Evolutionary conservation across 2,329 filamentous ascomycete genomes (phyloP), one percentile per base, ranked within the genome.

Genomic region (Penicillium sp.): DNA sequence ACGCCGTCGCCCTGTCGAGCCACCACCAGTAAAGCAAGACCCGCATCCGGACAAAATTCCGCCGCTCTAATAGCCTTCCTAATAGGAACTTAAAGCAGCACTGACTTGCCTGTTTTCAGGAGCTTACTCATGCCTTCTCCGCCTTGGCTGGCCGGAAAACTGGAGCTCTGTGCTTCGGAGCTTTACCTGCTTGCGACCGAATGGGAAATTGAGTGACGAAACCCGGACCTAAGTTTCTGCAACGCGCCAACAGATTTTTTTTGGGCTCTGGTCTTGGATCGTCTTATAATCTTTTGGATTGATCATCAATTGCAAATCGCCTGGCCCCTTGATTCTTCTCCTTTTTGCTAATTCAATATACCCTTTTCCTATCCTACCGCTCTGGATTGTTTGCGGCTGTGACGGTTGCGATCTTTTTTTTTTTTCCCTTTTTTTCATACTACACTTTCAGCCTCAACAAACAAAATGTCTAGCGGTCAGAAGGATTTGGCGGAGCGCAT

Each of bases 401-500:
- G 26, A 4, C 5, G 26, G 26, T 26, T 26, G 26, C 26, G 4
- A 3, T 26, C 26, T 26, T 35, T n/a, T 29, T 35, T 51, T 51
- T 51, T 51, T 8, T 49, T 21, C 29, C n/a, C 31, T 23, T 21
- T 5, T 44, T 26, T 26, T 26, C 5, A 21, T 21, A 21, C 26
- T 26, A 26, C 26, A 26, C 26, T 6, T 26, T 26, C 26, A 26
- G 26, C 26, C 26, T 26, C 26, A 26, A 26, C 26, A 6, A 26
- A 26, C 56, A 35, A 21, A 8, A 58, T 58, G 56, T 51, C 56
- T 30, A 46, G 29, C 56, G 56, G 30, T 11, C 46, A 58, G 19
- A 38, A 48, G 44, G 51, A 41, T 48, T 51, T 62, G 11, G 45
- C 75, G 53, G 75, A 79, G 62, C 73, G 74, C 62, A 65, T 76